phyloP scores from a whole-genome alignment of 495 filamentous ascomycete species.

The Astrothelium macrocarpum region DNA sequence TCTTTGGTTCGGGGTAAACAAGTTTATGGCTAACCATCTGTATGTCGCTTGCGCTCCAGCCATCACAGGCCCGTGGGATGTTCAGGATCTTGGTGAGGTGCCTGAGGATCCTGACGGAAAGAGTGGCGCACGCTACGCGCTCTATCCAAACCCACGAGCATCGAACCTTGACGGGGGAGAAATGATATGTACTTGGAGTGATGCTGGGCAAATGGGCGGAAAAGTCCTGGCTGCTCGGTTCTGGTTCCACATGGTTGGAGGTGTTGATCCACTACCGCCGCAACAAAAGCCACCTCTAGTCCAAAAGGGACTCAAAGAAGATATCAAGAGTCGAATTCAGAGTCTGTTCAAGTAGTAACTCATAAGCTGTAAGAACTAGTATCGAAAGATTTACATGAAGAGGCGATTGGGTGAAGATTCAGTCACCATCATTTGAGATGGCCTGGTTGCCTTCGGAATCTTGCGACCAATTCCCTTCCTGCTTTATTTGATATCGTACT shows the following conservation, averaged over 20 bases:
- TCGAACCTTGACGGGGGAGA: conserved; percentile 3
- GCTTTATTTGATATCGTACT: no score
- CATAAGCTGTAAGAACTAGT: background rate
- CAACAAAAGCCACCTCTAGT: background rate
- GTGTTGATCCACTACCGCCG: background rate
- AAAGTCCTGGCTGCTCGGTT: conserved; percentile 7
- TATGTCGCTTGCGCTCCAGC: conserved; percentile 9
- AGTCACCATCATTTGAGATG: no score
- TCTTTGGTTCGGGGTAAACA: conserved; percentile 11
- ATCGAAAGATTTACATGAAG: no score
- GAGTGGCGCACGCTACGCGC: conserved; percentile 7
- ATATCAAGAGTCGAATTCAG: background rate
- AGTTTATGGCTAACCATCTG: conserved; percentile 11
- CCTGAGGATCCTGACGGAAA: conserved; percentile 7
- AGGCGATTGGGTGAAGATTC: no score
- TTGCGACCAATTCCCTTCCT: no score
- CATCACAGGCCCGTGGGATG: conserved; percentile 11
- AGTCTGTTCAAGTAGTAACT: background rate
- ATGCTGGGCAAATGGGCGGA: conserved; percentile 11
- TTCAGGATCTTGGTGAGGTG: conserved; percentile 10
- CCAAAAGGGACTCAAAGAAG: background rate
- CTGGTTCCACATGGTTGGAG: background rate
- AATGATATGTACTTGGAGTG: conserved; percentile 11
- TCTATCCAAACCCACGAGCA: conserved; percentile 11
- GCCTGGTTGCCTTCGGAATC: background rate